Evolutionary conservation across 768 basidiomycete genomes (phyloP).

Genomic region (Butyriboletus loyo): DNA sequence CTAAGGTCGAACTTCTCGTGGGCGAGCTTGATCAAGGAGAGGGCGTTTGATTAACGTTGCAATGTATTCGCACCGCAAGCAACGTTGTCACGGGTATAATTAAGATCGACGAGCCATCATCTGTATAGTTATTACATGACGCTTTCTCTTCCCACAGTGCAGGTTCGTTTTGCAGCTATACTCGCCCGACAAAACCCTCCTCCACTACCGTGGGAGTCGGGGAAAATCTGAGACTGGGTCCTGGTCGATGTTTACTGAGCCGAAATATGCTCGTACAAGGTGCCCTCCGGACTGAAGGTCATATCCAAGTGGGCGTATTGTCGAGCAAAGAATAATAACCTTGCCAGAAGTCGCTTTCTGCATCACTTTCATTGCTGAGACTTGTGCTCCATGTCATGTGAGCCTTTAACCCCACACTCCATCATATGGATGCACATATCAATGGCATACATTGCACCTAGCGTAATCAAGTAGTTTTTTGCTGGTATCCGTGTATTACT

Average conservation of each 20-base stretch:
- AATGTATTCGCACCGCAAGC: not conserved
- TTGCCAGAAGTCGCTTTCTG: not conserved
- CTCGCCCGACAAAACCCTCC: no score
- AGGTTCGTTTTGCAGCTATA: no score
- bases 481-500: not conserved
- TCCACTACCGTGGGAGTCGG: no score
- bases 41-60: slow-evolving; percentile 37
- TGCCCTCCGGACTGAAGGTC: slow-evolving; percentile 62
- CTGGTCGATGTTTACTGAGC: not conserved
- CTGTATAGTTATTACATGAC: no score
- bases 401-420: not conserved
- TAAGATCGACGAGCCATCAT: no score
- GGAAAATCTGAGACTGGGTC: not conserved
- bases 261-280: slow-evolving; percentile 65
- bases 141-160: no score
- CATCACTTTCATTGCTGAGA: not conserved
- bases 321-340: slow-evolving; percentile 59
- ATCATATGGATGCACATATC: not conserved
- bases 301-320: slow-evolving; percentile 70
- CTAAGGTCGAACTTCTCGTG: slow-evolving; percentile 61
- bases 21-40: slow-evolving; percentile 64
- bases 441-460: slow-evolving; percentile 11
- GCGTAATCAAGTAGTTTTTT: not conserved
- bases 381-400: not conserved
- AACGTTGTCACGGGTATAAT: not conserved